Evolutionary conservation across 169 alveolate genomes (phyloP), one percentile per base, ranked within the genome.

Genomic region (Prorocentrum cordatum): DNA sequence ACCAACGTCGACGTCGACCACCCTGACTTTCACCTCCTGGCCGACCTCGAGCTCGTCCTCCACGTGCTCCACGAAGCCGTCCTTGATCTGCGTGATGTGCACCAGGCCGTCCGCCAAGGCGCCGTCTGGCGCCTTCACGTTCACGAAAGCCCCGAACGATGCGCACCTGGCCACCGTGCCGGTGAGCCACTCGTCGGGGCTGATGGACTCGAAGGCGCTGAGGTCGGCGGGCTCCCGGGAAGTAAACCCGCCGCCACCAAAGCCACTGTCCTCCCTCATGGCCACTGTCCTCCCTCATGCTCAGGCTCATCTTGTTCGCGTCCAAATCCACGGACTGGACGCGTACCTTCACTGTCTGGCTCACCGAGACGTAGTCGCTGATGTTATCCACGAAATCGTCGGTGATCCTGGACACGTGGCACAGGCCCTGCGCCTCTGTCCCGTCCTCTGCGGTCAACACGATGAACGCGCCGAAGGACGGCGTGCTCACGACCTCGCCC

Each of bases 71-170:
- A 75, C 58, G 39, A 75, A 45, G 61, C 88, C 88, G 50, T 64
- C 73, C 72, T 54, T 50, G 32, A 75, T 54, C 59, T 75, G 62
- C n/a, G 86, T 54, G 32, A 38, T 39, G 42, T 75, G 86, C 2
- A 75, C 86, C 32, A 75, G 64, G 54, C 86, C 86, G 24, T 75
- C 86, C 22, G 86, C 86, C 7, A 39, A 54, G 22, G 86, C 33
- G 10, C 86, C 86, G 20, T 38, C 71, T 24, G 20, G 33, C 42
- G 59, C 24, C 27, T 72, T 77, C 75, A 77, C 88, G 24, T 72
- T 77, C 26, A 77, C 88, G 33, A 77, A 77, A 62, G 88, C 88
- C 1, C 88, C 88, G 45, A 77, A 77, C 42, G 88, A 75, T 5
- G 88, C 88, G 0, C 64, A 59, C 29, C 88, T 39, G 14, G 88